phyloP scores from a whole-genome alignment of 2,329 filamentous ascomycete species.

The Penicillium fuscoglaucum region DNA sequence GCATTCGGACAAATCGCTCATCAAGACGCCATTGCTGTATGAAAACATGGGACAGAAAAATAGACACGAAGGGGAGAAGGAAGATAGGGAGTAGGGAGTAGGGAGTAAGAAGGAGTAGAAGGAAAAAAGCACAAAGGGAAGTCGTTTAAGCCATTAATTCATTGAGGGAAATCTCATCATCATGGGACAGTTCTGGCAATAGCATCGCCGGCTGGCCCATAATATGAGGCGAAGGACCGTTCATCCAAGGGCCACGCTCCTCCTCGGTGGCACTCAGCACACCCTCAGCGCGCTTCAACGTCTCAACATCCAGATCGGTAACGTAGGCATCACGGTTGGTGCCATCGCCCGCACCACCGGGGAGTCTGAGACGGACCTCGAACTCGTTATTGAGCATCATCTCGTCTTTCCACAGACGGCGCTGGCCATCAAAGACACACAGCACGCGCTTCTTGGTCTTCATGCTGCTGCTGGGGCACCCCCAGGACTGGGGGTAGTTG shows the following conservation, averaged over 20 bases:
- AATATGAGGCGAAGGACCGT: slow-evolving; percentile 29
- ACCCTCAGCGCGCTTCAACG: slow-evolving; percentile 81
- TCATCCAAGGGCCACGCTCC: slow-evolving; percentile 81
- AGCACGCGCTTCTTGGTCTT: slow-evolving; percentile 97
- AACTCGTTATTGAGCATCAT: slow-evolving; percentile 97
- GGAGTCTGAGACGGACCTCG: slow-evolving; percentile 82
- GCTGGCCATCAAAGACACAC: slow-evolving; percentile 84
- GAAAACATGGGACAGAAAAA: slow-evolving; percentile 20
- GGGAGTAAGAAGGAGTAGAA: background rate
- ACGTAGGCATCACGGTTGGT: slow-evolving; percentile 82
- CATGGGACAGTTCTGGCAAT: slow-evolving; percentile 32
- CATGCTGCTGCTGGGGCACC: slow-evolving; percentile 88
- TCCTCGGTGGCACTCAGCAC: slow-evolving; percentile 77
- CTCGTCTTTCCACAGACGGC: slow-evolving; percentile 93
- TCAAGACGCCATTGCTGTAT: slow-evolving; percentile 25
- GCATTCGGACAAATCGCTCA: slow-evolving; percentile 22
- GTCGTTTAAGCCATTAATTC: slow-evolving; percentile 33
- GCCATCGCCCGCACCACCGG: slow-evolving; percentile 73
- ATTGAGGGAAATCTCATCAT: slow-evolving; percentile 39
- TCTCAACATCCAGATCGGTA: slow-evolving; percentile 90
- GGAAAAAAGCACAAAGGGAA: slow-evolving; percentile 3
- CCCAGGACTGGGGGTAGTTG: slow-evolving; percentile 93
- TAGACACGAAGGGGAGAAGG: slow-evolving; percentile 4
- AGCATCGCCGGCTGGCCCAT: slow-evolving; percentile 38
- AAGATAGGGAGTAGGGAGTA: slow-evolving; percentile 1